Conservation (phyloP, 2,329 filamentous ascomycete genomes). For the Curvularia sp. region DNA sequence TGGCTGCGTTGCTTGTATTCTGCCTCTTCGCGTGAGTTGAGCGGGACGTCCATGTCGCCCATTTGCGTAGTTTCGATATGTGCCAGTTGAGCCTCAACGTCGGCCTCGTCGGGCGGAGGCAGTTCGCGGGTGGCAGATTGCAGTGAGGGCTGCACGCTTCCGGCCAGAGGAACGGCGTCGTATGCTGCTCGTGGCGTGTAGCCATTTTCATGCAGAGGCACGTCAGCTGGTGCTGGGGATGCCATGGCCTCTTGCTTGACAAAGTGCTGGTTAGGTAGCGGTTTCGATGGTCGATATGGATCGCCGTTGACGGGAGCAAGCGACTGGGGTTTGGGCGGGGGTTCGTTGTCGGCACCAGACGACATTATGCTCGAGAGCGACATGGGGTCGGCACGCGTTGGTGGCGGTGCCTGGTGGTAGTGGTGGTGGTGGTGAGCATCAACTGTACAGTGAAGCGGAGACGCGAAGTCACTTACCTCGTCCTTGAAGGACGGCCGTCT, state of each 20-base stretch:
- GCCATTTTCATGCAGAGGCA: constrained; percentile 31
- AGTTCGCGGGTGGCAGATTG: constrained; percentile 37
- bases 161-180: constrained; percentile 36
- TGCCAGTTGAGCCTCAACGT: constrained; percentile 71
- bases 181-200: constrained; percentile 26
- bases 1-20: constrained; percentile 62
- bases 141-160: constrained; percentile 24
- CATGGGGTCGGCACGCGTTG: constrained; percentile 88
- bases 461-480: constrained; percentile 39
- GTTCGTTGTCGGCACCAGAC: constrained; percentile 77
- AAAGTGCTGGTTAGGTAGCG: constrained; percentile 33
- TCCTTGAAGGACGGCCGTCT: constrained; percentile 45
- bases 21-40: constrained; percentile 60
- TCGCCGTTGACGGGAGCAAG: constrained; percentile 38
- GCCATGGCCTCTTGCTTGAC: constrained; percentile 47
- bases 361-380: constrained; percentile 95
- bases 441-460: constrained; percentile 4
- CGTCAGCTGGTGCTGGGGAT: constrained; percentile 40
- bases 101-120: constrained; percentile 62
- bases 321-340: constrained; percentile 60
- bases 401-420: constrained; percentile 61
- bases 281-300: constrained; percentile 31
- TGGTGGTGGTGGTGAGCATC: constrained; percentile 27
- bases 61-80: constrained; percentile 64
- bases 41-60: constrained; percentile 64